Percentiles rank a stretch among this genome's conserved stretches.
Evolutionary conservation across 2,329 filamentous ascomycete genomes (phyloP).

Genomic region (Ploettnerulaceae sp.): DNA sequence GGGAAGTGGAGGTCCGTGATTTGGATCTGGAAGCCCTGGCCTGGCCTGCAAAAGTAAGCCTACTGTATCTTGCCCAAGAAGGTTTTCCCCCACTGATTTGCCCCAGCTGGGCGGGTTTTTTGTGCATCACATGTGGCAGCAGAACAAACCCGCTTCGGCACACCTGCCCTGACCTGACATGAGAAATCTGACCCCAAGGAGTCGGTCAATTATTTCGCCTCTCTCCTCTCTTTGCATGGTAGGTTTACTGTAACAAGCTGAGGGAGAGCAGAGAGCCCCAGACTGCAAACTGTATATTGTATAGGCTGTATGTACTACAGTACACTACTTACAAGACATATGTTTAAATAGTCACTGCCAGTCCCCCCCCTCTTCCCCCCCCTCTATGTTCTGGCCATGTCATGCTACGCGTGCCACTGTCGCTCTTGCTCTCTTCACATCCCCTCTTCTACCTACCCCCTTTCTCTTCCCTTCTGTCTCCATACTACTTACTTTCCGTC

Average conservation of each 20-base stretch:
- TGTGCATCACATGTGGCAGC: slow-evolving; percentile 4
- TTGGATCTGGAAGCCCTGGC: too few species aligned
- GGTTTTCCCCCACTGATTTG: too few species aligned
- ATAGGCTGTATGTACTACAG: too few species aligned
- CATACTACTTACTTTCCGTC: background rate
- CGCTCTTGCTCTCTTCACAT: background rate
- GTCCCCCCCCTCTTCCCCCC: slow-evolving; percentile 5
- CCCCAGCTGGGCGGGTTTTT: too few species aligned
- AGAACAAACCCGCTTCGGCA: slow-evolving; percentile 5
- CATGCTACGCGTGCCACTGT: slow-evolving; percentile 2
- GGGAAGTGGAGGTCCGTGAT: too few species aligned
- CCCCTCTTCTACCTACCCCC: background rate
- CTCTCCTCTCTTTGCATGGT: too few species aligned
- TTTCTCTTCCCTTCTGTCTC: slow-evolving; percentile 4
- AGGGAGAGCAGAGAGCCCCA: too few species aligned
- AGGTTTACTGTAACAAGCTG: too few species aligned
- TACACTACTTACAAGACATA: too few species aligned
- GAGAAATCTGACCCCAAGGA: background rate
- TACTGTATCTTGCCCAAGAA: too few species aligned
- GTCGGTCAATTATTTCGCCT: background rate
- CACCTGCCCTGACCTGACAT: slow-evolving; percentile 2
- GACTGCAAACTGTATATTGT: too few species aligned
- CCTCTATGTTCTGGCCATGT: slow-evolving; percentile 1
- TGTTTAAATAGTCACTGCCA: slow-evolving; percentile 6
- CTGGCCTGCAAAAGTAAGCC: too few species aligned